Conservation (phyloP, 1,284 basidiomycete species). For the Malassezia japonica region DNA sequence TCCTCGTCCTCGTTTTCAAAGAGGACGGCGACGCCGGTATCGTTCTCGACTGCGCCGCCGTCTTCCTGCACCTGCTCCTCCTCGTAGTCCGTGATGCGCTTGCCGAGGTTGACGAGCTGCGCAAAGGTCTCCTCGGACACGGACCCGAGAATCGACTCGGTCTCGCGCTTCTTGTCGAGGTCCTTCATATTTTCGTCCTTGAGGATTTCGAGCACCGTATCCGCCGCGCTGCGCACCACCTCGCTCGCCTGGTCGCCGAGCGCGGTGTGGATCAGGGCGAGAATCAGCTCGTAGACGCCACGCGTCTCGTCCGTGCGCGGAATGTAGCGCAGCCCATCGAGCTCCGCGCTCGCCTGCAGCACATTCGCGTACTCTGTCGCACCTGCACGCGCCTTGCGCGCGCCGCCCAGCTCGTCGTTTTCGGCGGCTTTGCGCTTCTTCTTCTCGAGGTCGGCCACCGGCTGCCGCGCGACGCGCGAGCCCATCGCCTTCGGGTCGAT, state of each 20-base stretch:
- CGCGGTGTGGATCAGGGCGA: constrained; percentile 58
- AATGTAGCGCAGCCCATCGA: constrained; percentile 83
- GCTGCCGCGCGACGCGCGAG: constrained; percentile 70
- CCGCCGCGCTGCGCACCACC: constrained; percentile 85
- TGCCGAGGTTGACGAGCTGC: constrained; percentile 74
- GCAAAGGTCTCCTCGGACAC: constrained; percentile 66
- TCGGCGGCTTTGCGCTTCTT: constrained; percentile 58
- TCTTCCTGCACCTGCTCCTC: constrained; percentile 52
- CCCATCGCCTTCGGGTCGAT: constrained; percentile 91
- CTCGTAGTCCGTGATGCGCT: constrained; percentile 96
- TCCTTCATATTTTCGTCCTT: constrained; percentile 87
- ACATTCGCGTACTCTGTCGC: constrained; percentile 48
- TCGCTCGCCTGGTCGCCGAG: constrained; percentile 94
- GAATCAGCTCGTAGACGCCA: constrained; percentile 85
- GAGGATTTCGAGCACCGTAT: constrained; percentile 76
- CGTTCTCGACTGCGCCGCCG: constrained; percentile 70
- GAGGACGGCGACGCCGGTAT: constrained; percentile 48
- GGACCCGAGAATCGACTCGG: constrained; percentile 66
- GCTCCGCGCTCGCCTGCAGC: constrained; percentile 60
- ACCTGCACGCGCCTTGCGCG: constrained; percentile 12
- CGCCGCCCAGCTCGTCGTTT: constrained; percentile 22
- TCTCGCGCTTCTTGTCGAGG: constrained; percentile 93
- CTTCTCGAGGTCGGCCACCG: constrained; percentile 85
- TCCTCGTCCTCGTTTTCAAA: constrained; percentile 60
- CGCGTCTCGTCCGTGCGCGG: constrained; percentile 87